phyloP scores from a whole-genome alignment of 495 filamentous ascomycete genomes.

The Penicillium nucicola region DNA sequence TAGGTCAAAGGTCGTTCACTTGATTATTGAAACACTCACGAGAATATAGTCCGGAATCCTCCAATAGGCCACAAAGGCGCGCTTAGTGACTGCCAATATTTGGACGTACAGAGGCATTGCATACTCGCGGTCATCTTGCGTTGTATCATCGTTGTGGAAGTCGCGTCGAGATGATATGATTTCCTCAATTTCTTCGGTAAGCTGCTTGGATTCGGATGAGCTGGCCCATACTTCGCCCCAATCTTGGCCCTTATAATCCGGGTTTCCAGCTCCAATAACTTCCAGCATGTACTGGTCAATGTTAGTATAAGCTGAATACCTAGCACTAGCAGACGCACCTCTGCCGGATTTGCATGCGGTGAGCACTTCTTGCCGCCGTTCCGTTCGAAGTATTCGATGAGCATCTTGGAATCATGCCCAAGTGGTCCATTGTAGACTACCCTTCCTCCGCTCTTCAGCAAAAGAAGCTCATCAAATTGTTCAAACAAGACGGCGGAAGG shows the following conservation, averaged over 20 bases:
- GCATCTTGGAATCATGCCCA: constrained; percentile 47
- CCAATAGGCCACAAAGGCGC: constrained; percentile 60
- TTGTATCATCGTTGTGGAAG: constrained; percentile 26
- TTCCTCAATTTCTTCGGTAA: constrained; percentile 45
- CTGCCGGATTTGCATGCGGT: constrained; percentile 57
- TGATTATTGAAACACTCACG: constrained; percentile 17
- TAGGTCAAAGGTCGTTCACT: neutral
- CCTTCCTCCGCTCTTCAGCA: constrained; percentile 67
- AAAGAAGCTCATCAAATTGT: constrained; percentile 68
- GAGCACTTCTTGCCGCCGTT: constrained; percentile 61
- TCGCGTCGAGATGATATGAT: constrained; percentile 38
- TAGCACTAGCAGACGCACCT: constrained; percentile 28
- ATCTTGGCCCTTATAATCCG: constrained; percentile 58
- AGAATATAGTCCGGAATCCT: constrained; percentile 56
- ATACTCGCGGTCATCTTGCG: constrained; percentile 51
- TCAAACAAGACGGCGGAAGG: constrained; percentile 71
- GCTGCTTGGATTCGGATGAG: constrained; percentile 40
- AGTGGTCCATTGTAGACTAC: constrained; percentile 69
- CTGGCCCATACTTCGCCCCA: constrained; percentile 59
- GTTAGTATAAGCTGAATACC: neutral
- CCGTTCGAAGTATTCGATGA: constrained; percentile 62
- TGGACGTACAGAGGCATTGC: constrained; percentile 58
- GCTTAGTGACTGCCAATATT: constrained; percentile 44
- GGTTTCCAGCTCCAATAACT: constrained; percentile 61
- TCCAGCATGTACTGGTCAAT: constrained; percentile 58